Conservation (phyloP, 345 rosid genomes). For the Reutealis trisperma region DNA sequence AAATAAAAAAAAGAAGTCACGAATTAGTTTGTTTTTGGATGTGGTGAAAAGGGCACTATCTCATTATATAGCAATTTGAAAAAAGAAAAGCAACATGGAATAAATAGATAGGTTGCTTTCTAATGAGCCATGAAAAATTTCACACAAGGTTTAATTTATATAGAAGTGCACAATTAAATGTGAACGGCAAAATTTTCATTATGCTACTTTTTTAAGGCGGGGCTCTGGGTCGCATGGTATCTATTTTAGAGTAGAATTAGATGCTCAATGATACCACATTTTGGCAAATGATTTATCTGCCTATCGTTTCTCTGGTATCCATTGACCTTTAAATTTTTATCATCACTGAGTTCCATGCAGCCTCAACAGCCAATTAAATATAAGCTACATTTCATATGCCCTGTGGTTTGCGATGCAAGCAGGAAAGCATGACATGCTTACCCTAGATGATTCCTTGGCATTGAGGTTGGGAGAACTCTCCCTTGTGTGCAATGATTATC, state of each 20-base stretch:
- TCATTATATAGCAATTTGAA: too few relatives aligned
- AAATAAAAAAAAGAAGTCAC: neutral
- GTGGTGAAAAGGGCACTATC: neutral
- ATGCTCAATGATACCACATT: neutral
- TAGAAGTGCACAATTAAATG: neutral
- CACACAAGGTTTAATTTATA: neutral
- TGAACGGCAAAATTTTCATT: neutral
- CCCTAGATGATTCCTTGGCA: neutral
- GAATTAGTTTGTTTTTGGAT: neutral
- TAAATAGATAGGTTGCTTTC: neutral
- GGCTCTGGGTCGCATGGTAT: neutral
- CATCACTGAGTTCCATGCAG: too few relatives aligned
- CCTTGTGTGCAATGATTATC: slow-evolving; percentile 1
- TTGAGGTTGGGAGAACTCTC: neutral
- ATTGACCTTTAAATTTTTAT: neutral
- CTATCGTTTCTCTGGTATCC: neutral
- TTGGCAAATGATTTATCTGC: neutral
- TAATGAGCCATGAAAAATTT: neutral
- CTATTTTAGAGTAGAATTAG: neutral
- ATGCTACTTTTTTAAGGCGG: neutral
- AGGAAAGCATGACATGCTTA: neutral
- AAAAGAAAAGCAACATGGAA: neutral
- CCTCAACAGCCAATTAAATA: too few relatives aligned
- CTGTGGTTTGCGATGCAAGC: too few relatives aligned
- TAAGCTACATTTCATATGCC: too few relatives aligned